These are phyloP conservation scores for Phaeosphaeriaceae sp. DNA, from an alignment of 2,329 filamentous ascomycete species.

Conservation along the genomic window DNA sequence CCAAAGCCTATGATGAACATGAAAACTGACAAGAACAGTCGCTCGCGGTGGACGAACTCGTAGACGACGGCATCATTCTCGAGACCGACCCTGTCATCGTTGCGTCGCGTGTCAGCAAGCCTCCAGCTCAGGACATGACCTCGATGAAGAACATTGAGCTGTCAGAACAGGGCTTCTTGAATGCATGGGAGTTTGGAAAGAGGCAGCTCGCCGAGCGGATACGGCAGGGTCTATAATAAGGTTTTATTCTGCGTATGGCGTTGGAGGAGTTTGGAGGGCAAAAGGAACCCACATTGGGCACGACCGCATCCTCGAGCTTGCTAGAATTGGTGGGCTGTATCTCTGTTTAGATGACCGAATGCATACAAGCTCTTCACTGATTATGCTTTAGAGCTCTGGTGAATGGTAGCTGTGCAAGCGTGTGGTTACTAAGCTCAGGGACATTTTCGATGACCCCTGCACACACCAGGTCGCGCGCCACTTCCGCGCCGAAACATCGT, in stretches of 20 bases:
- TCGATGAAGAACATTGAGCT: slow-evolving; percentile 94
- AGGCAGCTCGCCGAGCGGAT: slow-evolving; percentile 89
- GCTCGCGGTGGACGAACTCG: slow-evolving; percentile 84
- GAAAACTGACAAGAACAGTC: slow-evolving; percentile 87
- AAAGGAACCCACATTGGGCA: slow-evolving; percentile 19
- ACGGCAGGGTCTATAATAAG: slow-evolving; percentile 69
- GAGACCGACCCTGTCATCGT: slow-evolving; percentile 97
- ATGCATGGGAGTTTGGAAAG: slow-evolving; percentile 92
- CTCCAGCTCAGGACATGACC: slow-evolving; percentile 84
- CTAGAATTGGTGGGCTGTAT: slow-evolving; percentile 14
- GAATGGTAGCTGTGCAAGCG: background rate
- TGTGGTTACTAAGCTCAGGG: slow-evolving; percentile 21
- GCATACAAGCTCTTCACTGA: slow-evolving; percentile 13
- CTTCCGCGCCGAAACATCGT: slow-evolving; percentile 28
- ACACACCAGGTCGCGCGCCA: slow-evolving; percentile 18
- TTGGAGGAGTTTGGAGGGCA: slow-evolving; percentile 38
- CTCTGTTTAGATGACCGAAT: slow-evolving; percentile 9
- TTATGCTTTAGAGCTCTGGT: background rate
- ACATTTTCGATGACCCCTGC: slow-evolving; percentile 32
- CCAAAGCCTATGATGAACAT: slow-evolving; percentile 45
- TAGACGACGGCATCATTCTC: slow-evolving; percentile 80
- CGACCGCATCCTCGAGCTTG: slow-evolving; percentile 9
- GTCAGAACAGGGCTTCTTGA: slow-evolving; percentile 93
- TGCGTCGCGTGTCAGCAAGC: slow-evolving; percentile 88
- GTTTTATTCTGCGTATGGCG: slow-evolving; percentile 29